Percentiles rank a stretch among this genome's conserved stretches.
Conservation (phyloP, 1,139 yeast genomes). For the Nakaseomyces sp. region DNA sequence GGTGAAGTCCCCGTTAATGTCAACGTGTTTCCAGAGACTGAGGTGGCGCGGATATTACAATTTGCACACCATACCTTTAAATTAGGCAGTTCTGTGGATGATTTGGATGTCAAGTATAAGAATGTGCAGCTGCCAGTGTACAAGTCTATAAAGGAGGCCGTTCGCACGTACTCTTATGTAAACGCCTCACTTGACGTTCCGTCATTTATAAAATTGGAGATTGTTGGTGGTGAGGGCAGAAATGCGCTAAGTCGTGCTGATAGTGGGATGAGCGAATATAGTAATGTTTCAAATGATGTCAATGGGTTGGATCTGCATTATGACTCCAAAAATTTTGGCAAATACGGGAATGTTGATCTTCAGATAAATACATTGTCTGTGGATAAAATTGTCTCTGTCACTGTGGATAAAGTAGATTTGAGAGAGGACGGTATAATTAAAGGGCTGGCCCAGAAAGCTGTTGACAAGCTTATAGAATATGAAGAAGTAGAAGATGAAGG, state of each 20-base stretch:
- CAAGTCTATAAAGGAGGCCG: conserved; percentile 4
- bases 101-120: neutral
- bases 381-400: neutral
- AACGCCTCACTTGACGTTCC: conserved; percentile 5
- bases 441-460: conserved; percentile 10
- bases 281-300: neutral
- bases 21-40: conserved; percentile 5
- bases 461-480: conserved; percentile 13
- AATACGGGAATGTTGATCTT: neutral
- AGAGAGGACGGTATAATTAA: neutral
- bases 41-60: conserved; percentile 3
- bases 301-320: neutral
- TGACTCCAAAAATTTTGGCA: neutral
- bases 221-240: neutral
- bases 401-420: neutral
- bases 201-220: conserved; percentile 1
- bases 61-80: neutral
- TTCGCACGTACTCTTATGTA: conserved; percentile 1
- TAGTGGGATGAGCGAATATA: neutral
- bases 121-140: neutral
- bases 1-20: conserved; percentile 2
- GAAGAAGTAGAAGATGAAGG: conserved; percentile 11
- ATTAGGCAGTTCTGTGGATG: neutral
- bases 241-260: neutral
- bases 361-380: conserved; percentile 5